Evolutionary conservation across 805 yeast species (phyloP).

Genomic region (Isabelozyma pseudorhagii): DNA sequence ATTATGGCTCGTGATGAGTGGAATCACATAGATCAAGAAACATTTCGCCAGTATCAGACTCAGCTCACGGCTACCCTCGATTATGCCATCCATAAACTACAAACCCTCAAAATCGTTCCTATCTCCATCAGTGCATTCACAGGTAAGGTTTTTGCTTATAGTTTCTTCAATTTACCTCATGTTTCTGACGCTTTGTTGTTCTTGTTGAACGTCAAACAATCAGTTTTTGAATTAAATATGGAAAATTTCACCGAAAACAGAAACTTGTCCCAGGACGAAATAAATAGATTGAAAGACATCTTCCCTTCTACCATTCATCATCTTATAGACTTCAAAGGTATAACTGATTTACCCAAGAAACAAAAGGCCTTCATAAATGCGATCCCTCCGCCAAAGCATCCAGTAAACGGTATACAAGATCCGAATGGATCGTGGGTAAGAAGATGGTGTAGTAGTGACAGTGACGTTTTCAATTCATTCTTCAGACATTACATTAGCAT

Average conservation of each 20-base stretch:
- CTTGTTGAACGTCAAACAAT: slow-evolving; percentile 52
- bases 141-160: slow-evolving; percentile 68
- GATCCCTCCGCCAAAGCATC: slow-evolving; percentile 38
- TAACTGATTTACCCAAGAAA: slow-evolving; percentile 24
- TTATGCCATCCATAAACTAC: slow-evolving; percentile 46
- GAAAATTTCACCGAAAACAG: slow-evolving; percentile 9
- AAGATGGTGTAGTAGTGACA: slow-evolving; percentile 56
- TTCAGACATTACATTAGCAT: slow-evolving; percentile 53
- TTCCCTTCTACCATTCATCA: slow-evolving; percentile 31
- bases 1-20: slow-evolving; percentile 48
- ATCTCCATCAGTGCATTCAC: slow-evolving; percentile 60
- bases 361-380: slow-evolving; percentile 30
- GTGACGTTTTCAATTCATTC: slow-evolving; percentile 59
- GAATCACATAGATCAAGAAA: slow-evolving; percentile 26
- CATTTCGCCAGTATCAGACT: slow-evolving; percentile 20
- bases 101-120: slow-evolving; percentile 47
- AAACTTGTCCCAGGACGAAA: slow-evolving; percentile 8
- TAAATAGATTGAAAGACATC: background rate
- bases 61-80: slow-evolving; percentile 52
- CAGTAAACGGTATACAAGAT: slow-evolving; percentile 49
- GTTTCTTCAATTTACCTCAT: slow-evolving; percentile 52
- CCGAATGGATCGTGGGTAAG: slow-evolving; percentile 63
- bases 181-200: slow-evolving; percentile 58
- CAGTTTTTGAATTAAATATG: slow-evolving; percentile 29
- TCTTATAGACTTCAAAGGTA: slow-evolving; percentile 30